Conservation (phyloP, 1,284 basidiomycete species). For the Stygiomarasmius scandens region DNA sequence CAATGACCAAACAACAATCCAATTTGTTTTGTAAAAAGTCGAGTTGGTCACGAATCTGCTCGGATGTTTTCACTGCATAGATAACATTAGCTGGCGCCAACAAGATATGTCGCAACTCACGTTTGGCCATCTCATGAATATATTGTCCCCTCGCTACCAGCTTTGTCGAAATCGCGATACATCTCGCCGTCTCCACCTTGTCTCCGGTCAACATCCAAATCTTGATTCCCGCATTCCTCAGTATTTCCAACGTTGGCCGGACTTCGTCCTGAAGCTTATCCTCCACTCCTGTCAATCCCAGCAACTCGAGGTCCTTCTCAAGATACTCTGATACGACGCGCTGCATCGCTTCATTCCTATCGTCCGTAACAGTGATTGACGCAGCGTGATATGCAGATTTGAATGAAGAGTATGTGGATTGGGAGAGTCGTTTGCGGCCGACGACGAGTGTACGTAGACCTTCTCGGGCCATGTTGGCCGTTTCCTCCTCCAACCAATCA, state of each 20-base stretch:
- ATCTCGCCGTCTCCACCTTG: conserved; percentile 98
- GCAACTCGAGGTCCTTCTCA: conserved; percentile 88
- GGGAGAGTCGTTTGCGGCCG: conserved; percentile 77
- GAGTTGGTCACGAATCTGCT: conserved; percentile 87
- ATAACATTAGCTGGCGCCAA: conserved; percentile 10
- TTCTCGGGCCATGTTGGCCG: conserved; percentile 97
- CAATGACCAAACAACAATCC: conserved; percentile 97
- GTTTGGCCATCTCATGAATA: conserved; percentile 94
- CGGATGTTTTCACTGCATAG: conserved; percentile 74
- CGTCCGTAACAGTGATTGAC: conserved; percentile 69
- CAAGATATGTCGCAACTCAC: conserved; percentile 49
- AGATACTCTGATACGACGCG: conserved; percentile 76
- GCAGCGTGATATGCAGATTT: conserved; percentile 79
- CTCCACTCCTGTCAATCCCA: conserved; percentile 96
- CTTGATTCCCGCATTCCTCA: conserved; percentile 96
- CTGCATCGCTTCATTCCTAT: conserved; percentile 81
- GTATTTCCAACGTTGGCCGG: conserved; percentile 88
- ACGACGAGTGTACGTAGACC: conserved; percentile 94
- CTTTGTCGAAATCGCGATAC: conserved; percentile 97
- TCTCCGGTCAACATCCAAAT: conserved; percentile 99
- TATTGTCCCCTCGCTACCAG: conserved; percentile 96
- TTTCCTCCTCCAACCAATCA: conserved; percentile 99
- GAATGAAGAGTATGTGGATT: conserved; percentile 76
- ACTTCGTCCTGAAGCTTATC: conserved; percentile 99
- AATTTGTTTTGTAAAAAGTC: conserved; percentile 94